phyloP scores from a whole-genome alignment of 768 basidiomycete species.

The Gymnopilus dilepis region DNA sequence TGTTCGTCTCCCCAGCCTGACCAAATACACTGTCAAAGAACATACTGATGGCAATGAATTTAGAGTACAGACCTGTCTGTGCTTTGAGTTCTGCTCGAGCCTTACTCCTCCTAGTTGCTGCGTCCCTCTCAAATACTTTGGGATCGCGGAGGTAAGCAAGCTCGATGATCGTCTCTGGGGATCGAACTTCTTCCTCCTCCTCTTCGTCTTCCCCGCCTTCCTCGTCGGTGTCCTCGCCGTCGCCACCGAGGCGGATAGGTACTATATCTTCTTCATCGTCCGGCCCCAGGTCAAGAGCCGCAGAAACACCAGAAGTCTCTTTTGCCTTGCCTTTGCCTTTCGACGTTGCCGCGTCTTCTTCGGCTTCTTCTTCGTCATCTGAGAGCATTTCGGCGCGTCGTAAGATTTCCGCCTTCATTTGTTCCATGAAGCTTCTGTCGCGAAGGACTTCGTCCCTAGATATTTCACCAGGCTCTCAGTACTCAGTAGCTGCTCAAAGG shows the following conservation, averaged over 20 bases:
- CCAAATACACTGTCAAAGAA: background rate
- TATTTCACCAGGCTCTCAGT: slow-evolving; percentile 3
- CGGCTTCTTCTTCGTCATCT: slow-evolving; percentile 61
- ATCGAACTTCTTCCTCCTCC: slow-evolving; percentile 35
- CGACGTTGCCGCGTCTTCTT: slow-evolving; percentile 15
- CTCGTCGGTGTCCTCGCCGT: slow-evolving; percentile 57
- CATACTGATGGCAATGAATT: background rate
- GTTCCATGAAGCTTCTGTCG: slow-evolving; percentile 65
- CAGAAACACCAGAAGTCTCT: slow-evolving; percentile 22
- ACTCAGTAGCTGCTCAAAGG: background rate
- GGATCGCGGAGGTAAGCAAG: slow-evolving; percentile 78
- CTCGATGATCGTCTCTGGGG: slow-evolving; percentile 72
- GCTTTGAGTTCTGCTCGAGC: slow-evolving; percentile 66
- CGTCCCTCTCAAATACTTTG: slow-evolving; percentile 78
- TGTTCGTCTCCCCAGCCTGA: slow-evolving; percentile 82
- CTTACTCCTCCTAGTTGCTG: slow-evolving; percentile 71
- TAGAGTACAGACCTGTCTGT: slow-evolving; percentile 58
- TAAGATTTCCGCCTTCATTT: slow-evolving; percentile 86
- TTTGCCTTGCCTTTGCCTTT: slow-evolving; percentile 35
- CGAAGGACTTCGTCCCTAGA: slow-evolving; percentile 55
- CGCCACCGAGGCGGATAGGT: slow-evolving; percentile 56
- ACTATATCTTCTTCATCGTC: slow-evolving; percentile 36
- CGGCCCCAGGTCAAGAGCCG: slow-evolving; percentile 53
- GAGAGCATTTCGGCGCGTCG: slow-evolving; percentile 72
- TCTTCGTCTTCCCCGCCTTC: slow-evolving; percentile 42